Evolutionary conservation across 73 alveolate genomes (phyloP).

Genomic region (Breviolum minutum): DNA sequence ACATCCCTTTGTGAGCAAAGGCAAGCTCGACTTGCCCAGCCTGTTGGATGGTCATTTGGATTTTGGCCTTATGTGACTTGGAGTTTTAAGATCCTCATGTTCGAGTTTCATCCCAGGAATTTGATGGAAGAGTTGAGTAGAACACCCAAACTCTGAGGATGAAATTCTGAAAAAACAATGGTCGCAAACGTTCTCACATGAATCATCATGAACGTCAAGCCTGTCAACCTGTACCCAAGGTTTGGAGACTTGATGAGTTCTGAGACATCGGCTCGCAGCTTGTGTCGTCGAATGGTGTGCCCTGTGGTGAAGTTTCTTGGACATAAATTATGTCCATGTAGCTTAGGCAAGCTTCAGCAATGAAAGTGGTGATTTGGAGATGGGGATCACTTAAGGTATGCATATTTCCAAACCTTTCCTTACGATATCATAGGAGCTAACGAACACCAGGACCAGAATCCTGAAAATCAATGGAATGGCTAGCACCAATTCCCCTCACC

Average conservation of each 20-base stretch:
- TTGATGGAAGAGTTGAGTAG: neutral
- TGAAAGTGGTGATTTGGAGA: neutral
- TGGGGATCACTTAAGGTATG: neutral
- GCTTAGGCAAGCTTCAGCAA: too few species aligned
- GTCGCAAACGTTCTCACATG: too few species aligned
- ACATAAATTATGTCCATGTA: neutral
- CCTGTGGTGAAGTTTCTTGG: conserved; percentile 52
- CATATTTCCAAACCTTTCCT: neutral
- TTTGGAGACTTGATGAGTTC: conserved; percentile 61
- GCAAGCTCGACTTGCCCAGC: conserved; percentile 51
- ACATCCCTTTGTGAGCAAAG: conserved; percentile 57
- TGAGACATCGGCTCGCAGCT: conserved; percentile 12
- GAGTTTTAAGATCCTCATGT: neutral
- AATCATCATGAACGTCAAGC: too few species aligned
- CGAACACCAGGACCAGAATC: neutral
- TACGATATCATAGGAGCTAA: neutral
- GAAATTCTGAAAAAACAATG: neutral
- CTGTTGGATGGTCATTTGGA: conserved; percentile 28
- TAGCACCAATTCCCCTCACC: neutral
- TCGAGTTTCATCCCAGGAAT: neutral
- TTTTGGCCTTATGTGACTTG: conserved; percentile 44
- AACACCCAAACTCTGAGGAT: neutral
- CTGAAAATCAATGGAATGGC: neutral
- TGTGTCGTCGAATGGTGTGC: conserved; percentile 88
- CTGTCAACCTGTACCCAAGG: neutral